Base-by-base conservation (phyloP, 768 basidiomycete species). In the Lentinula sp. region DNA sequence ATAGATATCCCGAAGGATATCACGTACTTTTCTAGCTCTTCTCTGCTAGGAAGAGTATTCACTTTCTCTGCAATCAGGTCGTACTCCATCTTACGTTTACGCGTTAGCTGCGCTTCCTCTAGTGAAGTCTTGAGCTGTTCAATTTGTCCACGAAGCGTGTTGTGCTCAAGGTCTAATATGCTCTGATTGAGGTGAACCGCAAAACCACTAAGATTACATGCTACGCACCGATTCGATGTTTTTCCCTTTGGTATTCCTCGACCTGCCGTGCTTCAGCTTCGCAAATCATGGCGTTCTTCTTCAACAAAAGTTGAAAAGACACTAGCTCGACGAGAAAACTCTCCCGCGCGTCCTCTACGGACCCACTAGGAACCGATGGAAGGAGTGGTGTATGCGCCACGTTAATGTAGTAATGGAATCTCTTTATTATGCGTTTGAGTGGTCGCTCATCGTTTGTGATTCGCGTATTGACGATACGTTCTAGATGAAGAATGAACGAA, bases 181-280 rank as follows among this genome's bases (percentile, higher is more conserved):
- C 23, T 43, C 0, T 18, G 28, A 42, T 37, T 16, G 61, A 45
- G 50, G 10, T 62, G 52, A 56, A 57, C 56, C 13, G 43, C 60
- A 32, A 58, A 59, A 60, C 50, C 55, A 32, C 43, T 35, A n/a
- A 49, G 10, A 43, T 6, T 43, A 20, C 8, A 35, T 49, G 64
- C 50, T n/a, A 77, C 84, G 49, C 69, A 90, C 92, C 90, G 67
- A 93, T 90, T 63, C 83, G 74, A 65, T 83, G 79, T 52, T 83
- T 81, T 66, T 91, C 90, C 48, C 81, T 77, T 66, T 91, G 82
- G 68, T 94, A 94, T 70, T 92, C 87, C 66, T 91, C 86, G 0
- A 93, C 91, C 73, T 94, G 91, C 66, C 91, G 79, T 57, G 84
- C 82, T 75, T 94, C 92, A 7, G 91, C 93, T 68, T 93, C 87